Evolutionary conservation across 345 rosid species (phyloP).

Genomic region (Rhizophora apiculata): DNA sequence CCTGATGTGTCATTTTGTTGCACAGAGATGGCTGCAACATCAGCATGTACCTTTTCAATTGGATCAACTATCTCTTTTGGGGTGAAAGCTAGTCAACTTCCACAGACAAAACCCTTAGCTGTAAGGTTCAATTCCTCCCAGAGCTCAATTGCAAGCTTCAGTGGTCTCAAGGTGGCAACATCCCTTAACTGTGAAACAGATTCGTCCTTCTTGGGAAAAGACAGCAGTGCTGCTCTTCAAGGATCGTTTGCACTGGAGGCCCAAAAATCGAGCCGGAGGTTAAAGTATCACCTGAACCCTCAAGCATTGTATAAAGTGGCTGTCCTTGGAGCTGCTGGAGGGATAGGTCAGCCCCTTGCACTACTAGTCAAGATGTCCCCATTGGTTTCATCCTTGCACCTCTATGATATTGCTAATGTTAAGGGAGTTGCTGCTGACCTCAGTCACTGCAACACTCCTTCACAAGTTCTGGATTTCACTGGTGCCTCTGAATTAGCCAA

Average conservation of each 20-base stretch:
- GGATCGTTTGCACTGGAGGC: constrained; percentile 38
- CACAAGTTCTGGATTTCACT: constrained; percentile 79
- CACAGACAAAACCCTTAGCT: constrained; percentile 40
- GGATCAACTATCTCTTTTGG: constrained; percentile 50
- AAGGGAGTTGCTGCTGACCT: constrained; percentile 95
- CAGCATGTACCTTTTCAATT: constrained; percentile 56
- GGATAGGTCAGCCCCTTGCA: constrained; percentile 85
- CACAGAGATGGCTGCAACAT: constrained; percentile 63
- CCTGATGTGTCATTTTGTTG: background rate
- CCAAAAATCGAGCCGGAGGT: constrained; percentile 29
- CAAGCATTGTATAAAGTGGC: constrained; percentile 71
- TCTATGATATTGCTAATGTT: constrained; percentile 87
- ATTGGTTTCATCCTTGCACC: constrained; percentile 68
- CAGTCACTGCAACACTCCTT: constrained; percentile 93
- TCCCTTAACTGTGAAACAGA: constrained; percentile 46
- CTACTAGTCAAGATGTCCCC: constrained; percentile 96
- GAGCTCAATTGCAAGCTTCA: constrained; percentile 44
- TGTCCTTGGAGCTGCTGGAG: constrained; percentile 90
- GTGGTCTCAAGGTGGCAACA: constrained; percentile 55
- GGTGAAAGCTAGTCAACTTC: constrained; percentile 35
- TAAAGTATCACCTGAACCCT: constrained; percentile 44
- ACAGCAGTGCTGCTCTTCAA: constrained; percentile 44
- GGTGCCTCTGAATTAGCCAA: constrained; percentile 68
- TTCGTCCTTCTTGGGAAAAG: constrained; percentile 56
- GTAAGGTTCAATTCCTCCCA: constrained; percentile 36